Evolutionary conservation across 208 protist genomes (phyloP).

Genomic region (Crithidia brevicula): DNA sequence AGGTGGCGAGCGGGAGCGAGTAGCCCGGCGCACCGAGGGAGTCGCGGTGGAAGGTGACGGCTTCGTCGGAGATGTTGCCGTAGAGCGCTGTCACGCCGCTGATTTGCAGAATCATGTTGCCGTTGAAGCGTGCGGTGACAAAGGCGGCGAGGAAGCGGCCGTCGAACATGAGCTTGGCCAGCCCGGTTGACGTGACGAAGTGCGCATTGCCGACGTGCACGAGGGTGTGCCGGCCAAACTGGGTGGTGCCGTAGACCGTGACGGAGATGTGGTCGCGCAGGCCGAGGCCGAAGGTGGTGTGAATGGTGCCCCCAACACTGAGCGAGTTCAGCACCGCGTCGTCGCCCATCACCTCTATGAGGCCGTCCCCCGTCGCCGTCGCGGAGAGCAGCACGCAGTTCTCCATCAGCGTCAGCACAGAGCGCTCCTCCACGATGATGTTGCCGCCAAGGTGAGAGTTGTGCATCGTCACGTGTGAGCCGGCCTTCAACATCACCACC

Average conservation of each 20-base stretch:
- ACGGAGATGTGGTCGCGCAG: constrained; percentile 34
- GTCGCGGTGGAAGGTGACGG: constrained; percentile 18
- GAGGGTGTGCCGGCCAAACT: constrained; percentile 47
- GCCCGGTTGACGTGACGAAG: constrained; percentile 55
- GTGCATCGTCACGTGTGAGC: constrained; percentile 39
- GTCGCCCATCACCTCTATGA: constrained; percentile 45
- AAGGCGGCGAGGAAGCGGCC: constrained; percentile 46
- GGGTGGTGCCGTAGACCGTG: constrained; percentile 52
- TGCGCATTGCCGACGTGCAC: constrained; percentile 40
- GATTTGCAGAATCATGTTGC: constrained; percentile 57
- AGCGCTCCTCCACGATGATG: constrained; percentile 46
- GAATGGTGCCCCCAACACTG: constrained; percentile 42
- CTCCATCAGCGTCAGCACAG: constrained; percentile 47
- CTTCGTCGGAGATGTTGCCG: constrained; percentile 35
- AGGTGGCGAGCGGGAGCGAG: constrained; percentile 19
- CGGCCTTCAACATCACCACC: constrained; percentile 39
- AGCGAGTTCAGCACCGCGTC: constrained; percentile 64
- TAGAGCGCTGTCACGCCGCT: constrained; percentile 44
- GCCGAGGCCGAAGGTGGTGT: constrained; percentile 26
- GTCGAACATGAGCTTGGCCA: constrained; percentile 52
- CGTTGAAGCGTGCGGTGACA: constrained; percentile 41
- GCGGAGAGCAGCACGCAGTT: constrained; percentile 51
- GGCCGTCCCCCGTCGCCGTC: constrained; percentile 44
- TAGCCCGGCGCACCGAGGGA: neutral
- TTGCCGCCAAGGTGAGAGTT: constrained; percentile 44